Percentiles rank a stretch among this genome's conserved stretches.
Conservation (phyloP, 208 protist species). For the Blechomonas ayalai region DNA sequence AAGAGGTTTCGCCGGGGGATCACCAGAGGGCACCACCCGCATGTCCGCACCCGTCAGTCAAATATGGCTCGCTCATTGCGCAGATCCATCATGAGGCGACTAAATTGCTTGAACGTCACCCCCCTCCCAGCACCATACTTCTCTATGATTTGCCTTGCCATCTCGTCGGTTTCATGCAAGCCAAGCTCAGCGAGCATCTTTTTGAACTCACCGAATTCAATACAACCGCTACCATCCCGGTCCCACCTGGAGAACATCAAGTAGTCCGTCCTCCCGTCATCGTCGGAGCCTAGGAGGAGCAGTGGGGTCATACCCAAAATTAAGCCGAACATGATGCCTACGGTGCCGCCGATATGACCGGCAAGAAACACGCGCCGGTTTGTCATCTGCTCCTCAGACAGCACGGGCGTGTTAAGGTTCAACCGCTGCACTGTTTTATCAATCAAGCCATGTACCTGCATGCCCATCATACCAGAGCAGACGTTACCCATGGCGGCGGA, state of each 20-base stretch:
- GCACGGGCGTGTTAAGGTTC: slow-evolving; percentile 55
- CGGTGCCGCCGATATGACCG: slow-evolving; percentile 81
- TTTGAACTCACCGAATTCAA: slow-evolving; percentile 62
- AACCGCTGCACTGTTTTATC: slow-evolving; percentile 81
- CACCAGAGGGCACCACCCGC: not conserved
- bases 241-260: slow-evolving; percentile 74
- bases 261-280: slow-evolving; percentile 69
- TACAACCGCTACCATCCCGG: slow-evolving; percentile 59
- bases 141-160: slow-evolving; percentile 38
- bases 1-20: no score
- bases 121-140: slow-evolving; percentile 60
- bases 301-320: slow-evolving; percentile 83
- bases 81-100: slow-evolving; percentile 53
- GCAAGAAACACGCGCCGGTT: slow-evolving; percentile 75
- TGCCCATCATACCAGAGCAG: slow-evolving; percentile 79
- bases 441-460: slow-evolving; percentile 88
- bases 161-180: slow-evolving; percentile 21
- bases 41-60: no score
- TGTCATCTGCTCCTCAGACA: slow-evolving; percentile 84
- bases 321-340: slow-evolving; percentile 84
- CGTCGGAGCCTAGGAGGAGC: slow-evolving; percentile 61
- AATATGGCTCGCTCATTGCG: slow-evolving; percentile 64
- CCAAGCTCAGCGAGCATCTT: slow-evolving; percentile 52
- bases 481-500: slow-evolving; percentile 91
- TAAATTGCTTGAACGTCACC: slow-evolving; percentile 73